Evolutionary conservation across 129 eudicot genomes (phyloP), one percentile per base, ranked within the genome.

Genomic region (Scalesia atractyloides): DNA sequence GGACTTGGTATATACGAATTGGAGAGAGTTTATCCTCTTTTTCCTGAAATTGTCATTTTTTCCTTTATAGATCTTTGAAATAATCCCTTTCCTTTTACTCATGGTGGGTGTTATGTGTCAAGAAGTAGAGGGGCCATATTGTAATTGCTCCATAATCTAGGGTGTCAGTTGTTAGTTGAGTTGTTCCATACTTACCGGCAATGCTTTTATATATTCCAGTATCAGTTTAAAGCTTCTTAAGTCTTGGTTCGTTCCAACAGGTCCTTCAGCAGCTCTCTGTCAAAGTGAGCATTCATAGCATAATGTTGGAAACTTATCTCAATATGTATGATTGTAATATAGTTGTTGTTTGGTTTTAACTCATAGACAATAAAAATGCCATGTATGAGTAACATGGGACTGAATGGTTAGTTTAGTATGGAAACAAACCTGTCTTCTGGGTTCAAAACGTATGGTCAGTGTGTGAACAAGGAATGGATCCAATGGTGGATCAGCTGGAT

Each of bases 381-480:
- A 18, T 18, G 26, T n/a, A 52, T 37, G 58, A 66, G 57, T 8
- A 53, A 66, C 59, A 54, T 33, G 64, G 37, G 19, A 73, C 36
- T 56, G 33, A 62, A 15, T 9, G 7, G 17, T 67, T 49, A 11
- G 53, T 41, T 67, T 49, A 11, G 54, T 41, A 62, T 17, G 16
- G 76, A 69, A 53, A 73, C 74, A 50, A 60, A 93, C 98, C 98
- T 89, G 99, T 78, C 89, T 82, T 82, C 91, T 90, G 3, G 99
- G 99, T 78, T 94, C 99, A 46, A 94, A 94, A 4, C 97, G 96
- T 73, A 94, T 78, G 59, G 97, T 90, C 84, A 94, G 73, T 18
- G 99, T 90, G 79, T 94, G 99, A 33, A 90, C 86, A 76, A 88
- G 97, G 70, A 94, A 90, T n/a, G 99, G 99, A 77, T 94, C 99